A percentile compares a stretch with the other conserved stretches of the same genome.
phyloP scores from a whole-genome alignment of 139 green algal species.

The Tetradesmus lagerheimii region DNA sequence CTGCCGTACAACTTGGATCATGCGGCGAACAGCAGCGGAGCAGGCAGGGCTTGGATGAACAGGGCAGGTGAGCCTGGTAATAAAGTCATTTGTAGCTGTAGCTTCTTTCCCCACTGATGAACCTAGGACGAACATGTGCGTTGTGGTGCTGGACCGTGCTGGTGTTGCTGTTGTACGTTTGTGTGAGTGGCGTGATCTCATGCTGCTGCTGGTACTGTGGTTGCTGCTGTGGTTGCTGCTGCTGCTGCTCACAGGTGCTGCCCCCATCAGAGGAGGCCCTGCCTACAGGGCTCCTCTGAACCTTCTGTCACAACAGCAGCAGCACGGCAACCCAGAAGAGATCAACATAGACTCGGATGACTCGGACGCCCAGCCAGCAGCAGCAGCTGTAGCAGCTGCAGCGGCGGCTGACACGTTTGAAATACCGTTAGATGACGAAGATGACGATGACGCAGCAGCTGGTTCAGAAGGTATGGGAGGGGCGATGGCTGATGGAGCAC shows the following conservation, averaged over 20 bases:
- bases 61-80: slow-evolving; percentile 5
- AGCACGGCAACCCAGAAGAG: slow-evolving; percentile 77
- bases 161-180: no score
- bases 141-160: no score
- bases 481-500: slow-evolving; percentile 9
- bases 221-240: neutral
- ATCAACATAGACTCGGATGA: slow-evolving; percentile 46
- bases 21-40: neutral
- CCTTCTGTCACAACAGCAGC: slow-evolving; percentile 24
- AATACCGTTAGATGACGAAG: slow-evolving; percentile 23
- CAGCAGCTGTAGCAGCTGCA: neutral
- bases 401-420: neutral
- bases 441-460: neutral
- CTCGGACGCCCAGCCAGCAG: neutral
- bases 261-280: neutral
- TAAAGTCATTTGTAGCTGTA: no score
- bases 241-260: neutral
- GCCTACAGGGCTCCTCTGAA: neutral
- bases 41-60: neutral
- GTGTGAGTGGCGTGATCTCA: no score
- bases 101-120: no score
- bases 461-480: neutral
- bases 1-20: neutral
- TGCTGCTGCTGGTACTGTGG: neutral
- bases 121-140: no score